Evolutionary conservation across 352 stramenopile species (phyloP).

Genomic region (Phytophthora citricola): DNA sequence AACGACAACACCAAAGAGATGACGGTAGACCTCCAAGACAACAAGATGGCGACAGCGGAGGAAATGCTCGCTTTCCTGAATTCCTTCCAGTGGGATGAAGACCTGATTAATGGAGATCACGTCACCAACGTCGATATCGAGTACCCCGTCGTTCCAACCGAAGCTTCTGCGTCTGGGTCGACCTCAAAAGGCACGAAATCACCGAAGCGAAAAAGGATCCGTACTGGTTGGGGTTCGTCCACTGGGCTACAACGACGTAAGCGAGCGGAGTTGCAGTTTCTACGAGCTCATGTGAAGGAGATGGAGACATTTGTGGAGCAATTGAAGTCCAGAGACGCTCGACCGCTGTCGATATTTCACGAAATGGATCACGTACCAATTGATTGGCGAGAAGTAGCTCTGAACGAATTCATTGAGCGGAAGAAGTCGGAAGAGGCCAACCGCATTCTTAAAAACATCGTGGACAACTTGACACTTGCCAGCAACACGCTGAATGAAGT

Average conservation of each 20-base stretch:
- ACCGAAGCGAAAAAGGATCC: slow-evolving; percentile 6
- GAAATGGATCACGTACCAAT: background rate
- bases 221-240: slow-evolving; percentile 12
- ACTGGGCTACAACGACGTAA: slow-evolving; percentile 19
- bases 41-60: slow-evolving; percentile 4
- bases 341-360: background rate
- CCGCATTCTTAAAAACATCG: slow-evolving; percentile 12
- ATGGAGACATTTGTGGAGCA: slow-evolving; percentile 12
- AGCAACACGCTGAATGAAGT: too few relatives aligned
- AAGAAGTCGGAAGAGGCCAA: slow-evolving; percentile 24
- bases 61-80: slow-evolving; percentile 4
- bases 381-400: slow-evolving; percentile 14
- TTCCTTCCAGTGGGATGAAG: slow-evolving; percentile 2
- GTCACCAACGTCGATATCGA: background rate
- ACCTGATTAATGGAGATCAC: background rate
- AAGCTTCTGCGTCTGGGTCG: background rate
- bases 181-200: background rate
- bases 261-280: slow-evolving; percentile 19
- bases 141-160: background rate
- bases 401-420: slow-evolving; percentile 16
- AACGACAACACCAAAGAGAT: too few relatives aligned
- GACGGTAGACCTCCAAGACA: background rate
- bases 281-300: slow-evolving; percentile 16
- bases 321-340: background rate
- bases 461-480: background rate